phyloP scores from a whole-genome alignment of 2,329 filamentous ascomycete genomes.

The Madurella fahalii region DNA sequence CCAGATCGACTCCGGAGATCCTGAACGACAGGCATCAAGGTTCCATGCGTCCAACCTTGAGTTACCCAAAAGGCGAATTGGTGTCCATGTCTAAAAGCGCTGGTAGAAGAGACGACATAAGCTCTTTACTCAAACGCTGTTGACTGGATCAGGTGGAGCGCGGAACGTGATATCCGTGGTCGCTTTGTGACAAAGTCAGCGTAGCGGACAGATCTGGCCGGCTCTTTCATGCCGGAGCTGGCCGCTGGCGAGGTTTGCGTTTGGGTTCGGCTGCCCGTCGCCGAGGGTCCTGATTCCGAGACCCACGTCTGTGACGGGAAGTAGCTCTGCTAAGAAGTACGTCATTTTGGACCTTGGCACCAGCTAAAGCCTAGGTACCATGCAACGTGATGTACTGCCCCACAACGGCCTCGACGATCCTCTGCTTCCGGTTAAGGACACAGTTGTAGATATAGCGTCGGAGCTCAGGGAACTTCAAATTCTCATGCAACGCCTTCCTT shows the following conservation, averaged over 20 bases:
- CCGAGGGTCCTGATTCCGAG: background rate
- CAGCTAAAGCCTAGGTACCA: background rate
- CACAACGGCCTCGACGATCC: slow-evolving; percentile 13
- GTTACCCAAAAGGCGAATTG: no score
- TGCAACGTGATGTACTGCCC: slow-evolving; percentile 10
- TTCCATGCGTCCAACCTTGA: no score
- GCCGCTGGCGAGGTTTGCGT: background rate
- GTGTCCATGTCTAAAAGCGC: no score
- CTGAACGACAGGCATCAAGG: no score
- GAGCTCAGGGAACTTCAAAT: slow-evolving; percentile 22
- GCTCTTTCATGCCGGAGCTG: background rate
- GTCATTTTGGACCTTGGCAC: background rate
- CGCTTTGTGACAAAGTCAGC: no score
- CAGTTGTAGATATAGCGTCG: slow-evolving; percentile 26
- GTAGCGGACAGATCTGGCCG: no score
- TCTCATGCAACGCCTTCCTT: slow-evolving; percentile 4
- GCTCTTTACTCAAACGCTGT: no score
- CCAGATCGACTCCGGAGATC: no score
- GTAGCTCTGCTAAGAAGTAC: background rate
- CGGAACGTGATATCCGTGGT: no score
- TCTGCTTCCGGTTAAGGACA: slow-evolving; percentile 25
- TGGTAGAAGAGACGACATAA: no score
- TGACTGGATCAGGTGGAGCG: no score
- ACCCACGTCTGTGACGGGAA: background rate
- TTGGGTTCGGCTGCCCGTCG: background rate